Conservation (phyloP, 2,329 filamentous ascomycete species). For the Sphaceloma murrayae region DNA sequence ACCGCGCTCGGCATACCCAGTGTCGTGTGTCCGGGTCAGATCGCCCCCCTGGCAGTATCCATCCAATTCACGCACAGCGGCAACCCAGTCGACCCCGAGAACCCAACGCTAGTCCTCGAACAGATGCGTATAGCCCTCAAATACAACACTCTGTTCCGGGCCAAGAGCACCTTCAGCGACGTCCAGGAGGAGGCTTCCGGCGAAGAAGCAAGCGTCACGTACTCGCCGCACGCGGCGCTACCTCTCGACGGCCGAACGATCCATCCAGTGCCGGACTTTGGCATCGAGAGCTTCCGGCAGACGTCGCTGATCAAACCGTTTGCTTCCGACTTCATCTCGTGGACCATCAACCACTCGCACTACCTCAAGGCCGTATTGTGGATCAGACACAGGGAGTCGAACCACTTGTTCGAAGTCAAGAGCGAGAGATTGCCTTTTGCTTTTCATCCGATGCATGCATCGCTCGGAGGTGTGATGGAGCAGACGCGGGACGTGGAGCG, state of each 20-base stretch:
- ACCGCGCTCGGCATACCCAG: conserved; percentile 4
- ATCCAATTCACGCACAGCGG: neutral
- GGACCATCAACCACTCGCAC: conserved; percentile 12
- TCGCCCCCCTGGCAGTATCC: neutral
- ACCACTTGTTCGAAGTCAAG: conserved; percentile 13
- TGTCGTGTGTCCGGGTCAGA: neutral
- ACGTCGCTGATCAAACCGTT: neutral
- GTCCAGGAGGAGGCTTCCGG: neutral
- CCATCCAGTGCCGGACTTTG: conserved; percentile 6
- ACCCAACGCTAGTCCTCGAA: conserved; percentile 9
- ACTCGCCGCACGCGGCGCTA: neutral
- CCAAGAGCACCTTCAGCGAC: conserved; percentile 5
- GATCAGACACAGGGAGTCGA: conserved; percentile 10
- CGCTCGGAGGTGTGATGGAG: neutral
- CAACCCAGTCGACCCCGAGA: conserved; percentile 4
- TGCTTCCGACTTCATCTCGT: conserved; percentile 3
- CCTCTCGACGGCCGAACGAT: conserved; percentile 1
- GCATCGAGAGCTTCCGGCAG: neutral
- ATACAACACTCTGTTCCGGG: conserved; percentile 3
- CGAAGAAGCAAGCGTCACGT: neutral
- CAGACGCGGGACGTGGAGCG: neutral
- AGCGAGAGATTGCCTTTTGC: conserved; percentile 5
- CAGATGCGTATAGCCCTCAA: neutral
- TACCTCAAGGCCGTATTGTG: neutral
- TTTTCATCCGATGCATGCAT: neutral